A percentile compares a stretch with the other conserved stretches of the same genome.
These are phyloP conservation scores for Chaetomiaceae sp. DNA, from an alignment of 2,329 filamentous ascomycete genomes.

Conservation along the genomic window DNA sequence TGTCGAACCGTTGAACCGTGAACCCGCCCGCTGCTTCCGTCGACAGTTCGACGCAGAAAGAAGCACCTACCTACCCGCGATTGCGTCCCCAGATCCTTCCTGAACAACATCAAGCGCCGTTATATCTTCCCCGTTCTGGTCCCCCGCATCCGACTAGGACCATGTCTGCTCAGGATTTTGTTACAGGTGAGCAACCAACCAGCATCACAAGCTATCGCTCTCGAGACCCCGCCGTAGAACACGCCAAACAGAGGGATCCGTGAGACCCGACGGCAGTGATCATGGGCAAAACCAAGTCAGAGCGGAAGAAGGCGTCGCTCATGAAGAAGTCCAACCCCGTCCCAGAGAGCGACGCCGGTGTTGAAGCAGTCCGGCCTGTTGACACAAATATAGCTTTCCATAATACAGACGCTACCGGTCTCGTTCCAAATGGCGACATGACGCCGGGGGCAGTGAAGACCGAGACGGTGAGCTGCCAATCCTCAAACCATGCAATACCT, in stretches of 20 bases:
- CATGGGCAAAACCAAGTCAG: conserved; percentile 10
- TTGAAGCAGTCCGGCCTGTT: conserved; percentile 3
- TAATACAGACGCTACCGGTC: neutral
- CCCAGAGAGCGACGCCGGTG: neutral
- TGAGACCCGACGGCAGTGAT: no score
- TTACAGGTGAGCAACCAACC: conserved; percentile 11
- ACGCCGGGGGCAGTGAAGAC: neutral
- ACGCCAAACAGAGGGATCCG: neutral
- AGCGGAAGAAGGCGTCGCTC: conserved; percentile 4
- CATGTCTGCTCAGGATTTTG: neutral
- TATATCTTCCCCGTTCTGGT: neutral
- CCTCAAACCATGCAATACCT: neutral
- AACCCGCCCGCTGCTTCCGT: neutral
- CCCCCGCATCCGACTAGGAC: neutral
- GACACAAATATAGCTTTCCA: conserved; percentile 3
- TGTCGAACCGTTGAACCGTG: no score
- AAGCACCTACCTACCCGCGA: neutral
- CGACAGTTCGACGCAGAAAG: neutral
- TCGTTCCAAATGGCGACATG: neutral
- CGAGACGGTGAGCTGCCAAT: conserved; percentile 4
- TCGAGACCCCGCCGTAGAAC: neutral
- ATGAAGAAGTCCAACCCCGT: conserved; percentile 2
- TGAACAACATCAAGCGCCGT: neutral
- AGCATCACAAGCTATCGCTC: neutral
- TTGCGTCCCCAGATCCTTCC: neutral